Evolutionary conservation across 768 basidiomycete genomes (phyloP).

Genomic region (Floccularia luteovirens): DNA sequence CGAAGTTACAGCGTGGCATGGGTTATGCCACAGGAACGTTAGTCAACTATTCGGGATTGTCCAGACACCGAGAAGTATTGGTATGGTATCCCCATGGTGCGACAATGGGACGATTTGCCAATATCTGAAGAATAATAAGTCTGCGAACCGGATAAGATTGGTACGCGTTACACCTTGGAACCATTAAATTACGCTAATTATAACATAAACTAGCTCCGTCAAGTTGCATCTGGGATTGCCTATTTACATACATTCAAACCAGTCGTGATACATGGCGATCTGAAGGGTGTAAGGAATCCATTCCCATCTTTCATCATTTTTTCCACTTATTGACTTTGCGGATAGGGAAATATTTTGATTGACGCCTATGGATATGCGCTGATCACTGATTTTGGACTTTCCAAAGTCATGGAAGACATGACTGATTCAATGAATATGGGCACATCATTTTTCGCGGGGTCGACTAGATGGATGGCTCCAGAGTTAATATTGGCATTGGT

Average conservation of each 20-base stretch:
- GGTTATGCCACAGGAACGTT: slow-evolving; percentile 47
- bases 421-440: slow-evolving; percentile 24
- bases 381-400: slow-evolving; percentile 58
- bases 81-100: slow-evolving; percentile 63
- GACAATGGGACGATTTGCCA: slow-evolving; percentile 46
- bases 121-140: slow-evolving; percentile 36
- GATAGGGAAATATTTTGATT: slow-evolving; percentile 50
- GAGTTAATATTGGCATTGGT: slow-evolving; percentile 45
- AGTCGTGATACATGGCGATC: slow-evolving; percentile 50
- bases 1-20: slow-evolving; percentile 52
- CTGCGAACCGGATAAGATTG: slow-evolving; percentile 35
- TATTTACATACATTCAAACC: slow-evolving; percentile 52
- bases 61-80: slow-evolving; percentile 41
- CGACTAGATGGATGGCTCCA: slow-evolving; percentile 51
- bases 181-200: neutral
- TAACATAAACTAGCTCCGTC: slow-evolving; percentile 29
- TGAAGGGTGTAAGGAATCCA: slow-evolving; percentile 42
- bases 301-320: neutral
- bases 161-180: slow-evolving; percentile 24
- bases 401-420: slow-evolving; percentile 49
- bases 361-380: slow-evolving; percentile 42
- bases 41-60: slow-evolving; percentile 48
- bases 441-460: slow-evolving; percentile 38
- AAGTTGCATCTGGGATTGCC: slow-evolving; percentile 48
- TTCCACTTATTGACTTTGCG: neutral